Conservation (phyloP, 176 grass and related monocot species). For the Elaeis guineensis region DNA sequence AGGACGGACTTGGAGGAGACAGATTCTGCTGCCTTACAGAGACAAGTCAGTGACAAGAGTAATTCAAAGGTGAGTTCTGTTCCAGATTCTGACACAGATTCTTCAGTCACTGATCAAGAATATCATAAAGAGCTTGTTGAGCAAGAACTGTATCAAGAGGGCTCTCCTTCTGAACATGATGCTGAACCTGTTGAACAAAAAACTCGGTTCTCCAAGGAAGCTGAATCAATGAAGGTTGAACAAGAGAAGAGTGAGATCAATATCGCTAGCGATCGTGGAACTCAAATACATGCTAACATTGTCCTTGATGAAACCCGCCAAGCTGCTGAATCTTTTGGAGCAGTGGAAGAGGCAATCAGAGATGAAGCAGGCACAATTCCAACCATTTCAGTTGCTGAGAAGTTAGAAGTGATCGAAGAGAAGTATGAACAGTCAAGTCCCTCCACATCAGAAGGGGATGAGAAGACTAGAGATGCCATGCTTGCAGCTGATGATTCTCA, state of each 20-base stretch:
- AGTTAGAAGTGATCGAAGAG: constrained; percentile 6
- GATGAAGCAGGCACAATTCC: constrained; percentile 2
- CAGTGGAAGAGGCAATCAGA: background rate
- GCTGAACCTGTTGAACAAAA: background rate
- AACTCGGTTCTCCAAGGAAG: background rate
- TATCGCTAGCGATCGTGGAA: background rate
- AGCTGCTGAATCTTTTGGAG: background rate
- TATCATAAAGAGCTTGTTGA: background rate
- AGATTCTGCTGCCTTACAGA: constrained; percentile 5
- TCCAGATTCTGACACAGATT: constrained; percentile 1
- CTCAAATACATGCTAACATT: background rate
- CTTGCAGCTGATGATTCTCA: background rate
- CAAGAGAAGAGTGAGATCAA: background rate
- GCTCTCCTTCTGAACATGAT: background rate
- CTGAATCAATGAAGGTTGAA: background rate
- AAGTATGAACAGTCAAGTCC: constrained; percentile 2
- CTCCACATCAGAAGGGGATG: background rate
- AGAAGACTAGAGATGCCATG: background rate
- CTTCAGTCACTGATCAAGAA: constrained; percentile 12
- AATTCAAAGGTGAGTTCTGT: constrained; percentile 8
- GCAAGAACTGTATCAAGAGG: background rate
- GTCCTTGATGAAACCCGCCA: background rate
- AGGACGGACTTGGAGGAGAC: background rate
- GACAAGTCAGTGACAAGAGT: constrained; percentile 20
- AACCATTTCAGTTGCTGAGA: constrained; percentile 5